Evolutionary conservation across 768 basidiomycete species (phyloP), one percentile per base, ranked within the genome.

Genomic region (Dioszegia aurantiaca): DNA sequence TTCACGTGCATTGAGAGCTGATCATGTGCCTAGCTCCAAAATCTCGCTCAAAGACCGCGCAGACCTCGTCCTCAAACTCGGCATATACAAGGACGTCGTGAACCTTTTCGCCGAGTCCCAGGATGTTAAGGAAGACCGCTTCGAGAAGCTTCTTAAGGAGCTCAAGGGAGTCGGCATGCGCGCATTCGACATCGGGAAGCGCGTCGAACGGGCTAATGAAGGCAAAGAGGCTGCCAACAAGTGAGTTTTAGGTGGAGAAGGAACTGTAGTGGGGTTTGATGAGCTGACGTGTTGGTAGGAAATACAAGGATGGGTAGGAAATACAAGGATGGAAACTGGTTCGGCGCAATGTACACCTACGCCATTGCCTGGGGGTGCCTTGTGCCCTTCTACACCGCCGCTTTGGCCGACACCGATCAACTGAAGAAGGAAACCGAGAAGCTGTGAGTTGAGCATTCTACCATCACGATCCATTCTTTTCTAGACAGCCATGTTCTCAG

Each of bases 291-390:
- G 28, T 9, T 23, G 43, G 14, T 21, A 12, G 11, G 8, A 4
- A 24, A 21, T 10, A 11, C 23, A 21, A 41, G 33, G 19, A 24
- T 11, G 12, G 36, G 43, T 40, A 47, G 51, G 16, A 53, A 59
- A 30, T 59, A 62, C 47, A 62, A 55, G 37, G 61, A 58, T 8
- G 41, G 41, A 14, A 59, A 62, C 40, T 62, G 56, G 57, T 46
- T 48, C 10, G 62, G 58, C 12, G 62, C 62, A 14, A 55, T 63
- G 54, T 63, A 63, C 49, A 63, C 62, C 30, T 59, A 59, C 28
- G 58, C 62, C 10, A 44, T 63, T 10, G 62, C 62, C 12, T 63
- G 62, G 62, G 62, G 62, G 11, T 53, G 55, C 17, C 27, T 63
- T 16, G 21, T 63, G 17, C 58, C 62, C 21, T 63, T 49, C 49